Percentiles rank a stretch among this genome's conserved stretches.
phyloP scores from a whole-genome alignment of 2,329 filamentous ascomycete species.

The Xylaria sp. region DNA sequence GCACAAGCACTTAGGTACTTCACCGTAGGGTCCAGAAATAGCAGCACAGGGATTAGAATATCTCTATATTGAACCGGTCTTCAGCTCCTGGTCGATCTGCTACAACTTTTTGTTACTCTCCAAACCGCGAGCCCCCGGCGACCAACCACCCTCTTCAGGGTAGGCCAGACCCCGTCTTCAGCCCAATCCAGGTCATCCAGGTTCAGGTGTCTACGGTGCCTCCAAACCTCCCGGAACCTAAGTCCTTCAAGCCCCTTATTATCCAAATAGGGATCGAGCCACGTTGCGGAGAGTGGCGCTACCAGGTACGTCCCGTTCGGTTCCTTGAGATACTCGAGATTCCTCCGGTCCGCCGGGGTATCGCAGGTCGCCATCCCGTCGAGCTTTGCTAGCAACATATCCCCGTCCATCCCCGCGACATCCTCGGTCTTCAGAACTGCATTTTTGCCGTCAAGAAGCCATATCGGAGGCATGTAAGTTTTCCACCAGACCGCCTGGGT shows the following conservation, averaged over 20 bases:
- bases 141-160: conserved; percentile 68
- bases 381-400: conserved; percentile 61
- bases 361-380: conserved; percentile 64
- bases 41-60: not conserved
- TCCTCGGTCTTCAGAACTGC: conserved; percentile 71
- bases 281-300: conserved; percentile 71
- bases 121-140: conserved; percentile 63
- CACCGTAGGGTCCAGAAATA: not conserved
- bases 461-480: conserved; percentile 80
- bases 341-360: conserved; percentile 57
- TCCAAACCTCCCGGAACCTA: conserved; percentile 71
- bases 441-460: conserved; percentile 78
- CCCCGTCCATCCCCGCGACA: conserved; percentile 71
- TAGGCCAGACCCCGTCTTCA: conserved; percentile 74
- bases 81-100: conserved; percentile 18
- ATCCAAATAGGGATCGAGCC: conserved; percentile 64
- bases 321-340: conserved; percentile 60
- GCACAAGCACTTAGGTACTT: too few species aligned
- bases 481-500: conserved; percentile 82
- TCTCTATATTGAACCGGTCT: conserved; percentile 9
- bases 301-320: conserved; percentile 70
- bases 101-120: conserved; percentile 66
- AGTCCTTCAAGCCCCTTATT: conserved; percentile 64
- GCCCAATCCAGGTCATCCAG: conserved; percentile 80
- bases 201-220: conserved; percentile 69